These are phyloP conservation scores for Colletotrichum sp. DNA, from an alignment of 2,329 filamentous ascomycete species.

Conservation along the genomic window DNA sequence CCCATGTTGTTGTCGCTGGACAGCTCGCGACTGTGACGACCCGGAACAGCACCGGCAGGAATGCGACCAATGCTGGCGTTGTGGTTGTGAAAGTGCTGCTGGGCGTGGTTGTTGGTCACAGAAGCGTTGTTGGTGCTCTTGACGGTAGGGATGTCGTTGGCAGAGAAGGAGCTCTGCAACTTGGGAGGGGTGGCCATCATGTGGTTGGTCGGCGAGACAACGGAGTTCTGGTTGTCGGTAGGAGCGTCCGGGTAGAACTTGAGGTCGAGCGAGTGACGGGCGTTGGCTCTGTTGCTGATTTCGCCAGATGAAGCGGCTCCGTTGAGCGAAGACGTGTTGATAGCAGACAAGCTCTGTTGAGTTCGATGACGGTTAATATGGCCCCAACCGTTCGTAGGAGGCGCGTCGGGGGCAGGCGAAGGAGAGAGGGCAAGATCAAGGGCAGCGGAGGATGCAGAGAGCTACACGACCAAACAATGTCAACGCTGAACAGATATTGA, in stretches of 20 bases:
- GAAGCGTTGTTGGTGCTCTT: constrained; percentile 63
- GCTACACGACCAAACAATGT: constrained; percentile 53
- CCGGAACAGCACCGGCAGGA: constrained; percentile 67
- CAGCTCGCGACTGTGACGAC: constrained; percentile 77
- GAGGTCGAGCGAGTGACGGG: constrained; percentile 64
- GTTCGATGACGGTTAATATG: constrained; percentile 73
- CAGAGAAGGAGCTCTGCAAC: constrained; percentile 87
- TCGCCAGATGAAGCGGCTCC: constrained; percentile 46
- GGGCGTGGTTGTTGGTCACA: constrained; percentile 60
- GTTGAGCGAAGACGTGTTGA: constrained; percentile 43
- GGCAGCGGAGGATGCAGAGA: constrained; percentile 81
- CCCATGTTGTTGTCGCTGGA: constrained; percentile 53
- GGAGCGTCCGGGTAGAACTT: constrained; percentile 54
- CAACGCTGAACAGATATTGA: constrained; percentile 29
- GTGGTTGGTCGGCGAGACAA: constrained; percentile 53
- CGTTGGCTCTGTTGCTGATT: constrained; percentile 49
- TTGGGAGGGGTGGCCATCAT: constrained; percentile 71
- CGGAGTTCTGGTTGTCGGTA: constrained; percentile 39
- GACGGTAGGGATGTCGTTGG: constrained; percentile 85
- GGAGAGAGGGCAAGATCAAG: constrained; percentile 79
- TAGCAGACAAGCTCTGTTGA: constrained; percentile 61
- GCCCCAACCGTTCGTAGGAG: constrained; percentile 59
- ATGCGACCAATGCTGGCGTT: constrained; percentile 84
- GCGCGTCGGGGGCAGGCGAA: constrained; percentile 65
- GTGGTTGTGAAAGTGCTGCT: constrained; percentile 75